A percentile compares a stretch with the other conserved stretches of the same genome.
Evolutionary conservation across 2,329 filamentous ascomycete genomes (phyloP).

Genomic region (Fusarium sp.): DNA sequence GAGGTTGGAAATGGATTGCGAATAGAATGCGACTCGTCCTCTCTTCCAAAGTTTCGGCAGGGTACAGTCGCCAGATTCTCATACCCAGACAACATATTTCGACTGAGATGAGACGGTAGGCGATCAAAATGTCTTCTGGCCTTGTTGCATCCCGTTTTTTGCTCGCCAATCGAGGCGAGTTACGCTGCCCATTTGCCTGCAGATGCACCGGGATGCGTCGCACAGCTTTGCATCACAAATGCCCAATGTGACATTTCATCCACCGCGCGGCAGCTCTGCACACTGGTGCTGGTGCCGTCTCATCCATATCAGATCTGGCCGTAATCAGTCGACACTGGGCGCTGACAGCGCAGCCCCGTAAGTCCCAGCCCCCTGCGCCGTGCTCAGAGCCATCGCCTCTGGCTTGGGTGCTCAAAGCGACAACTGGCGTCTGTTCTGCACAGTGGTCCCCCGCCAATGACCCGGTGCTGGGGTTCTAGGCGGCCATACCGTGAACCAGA

Average conservation of each 20-base stretch:
- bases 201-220: slow-evolving; percentile 30
- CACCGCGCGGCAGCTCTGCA: slow-evolving; percentile 26
- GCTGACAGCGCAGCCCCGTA: slow-evolving; percentile 19
- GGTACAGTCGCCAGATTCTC: not conserved
- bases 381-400: slow-evolving; percentile 11
- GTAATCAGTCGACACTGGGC: slow-evolving; percentile 26
- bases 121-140: not conserved
- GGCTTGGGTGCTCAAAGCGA: slow-evolving; percentile 16
- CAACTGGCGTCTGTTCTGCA: slow-evolving; percentile 31
- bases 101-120: slow-evolving; percentile 12
- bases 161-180: slow-evolving; percentile 7
- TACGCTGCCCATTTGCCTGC: slow-evolving; percentile 12
- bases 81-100: not conserved
- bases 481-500: slow-evolving; percentile 26
- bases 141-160: slow-evolving; percentile 15
- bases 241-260: slow-evolving; percentile 28
- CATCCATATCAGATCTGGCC: slow-evolving; percentile 30
- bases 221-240: slow-evolving; percentile 33
- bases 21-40: not conserved
- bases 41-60: not conserved
- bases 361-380: slow-evolving; percentile 25
- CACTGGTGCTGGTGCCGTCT: slow-evolving; percentile 41
- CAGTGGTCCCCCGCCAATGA: slow-evolving; percentile 30
- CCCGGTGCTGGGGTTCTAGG: slow-evolving; percentile 22
- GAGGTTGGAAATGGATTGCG: not conserved